These are phyloP conservation scores for Sphaerulina musiva DNA, from an alignment of 2,329 filamentous ascomycete genomes.

Conservation along the genomic window DNA sequence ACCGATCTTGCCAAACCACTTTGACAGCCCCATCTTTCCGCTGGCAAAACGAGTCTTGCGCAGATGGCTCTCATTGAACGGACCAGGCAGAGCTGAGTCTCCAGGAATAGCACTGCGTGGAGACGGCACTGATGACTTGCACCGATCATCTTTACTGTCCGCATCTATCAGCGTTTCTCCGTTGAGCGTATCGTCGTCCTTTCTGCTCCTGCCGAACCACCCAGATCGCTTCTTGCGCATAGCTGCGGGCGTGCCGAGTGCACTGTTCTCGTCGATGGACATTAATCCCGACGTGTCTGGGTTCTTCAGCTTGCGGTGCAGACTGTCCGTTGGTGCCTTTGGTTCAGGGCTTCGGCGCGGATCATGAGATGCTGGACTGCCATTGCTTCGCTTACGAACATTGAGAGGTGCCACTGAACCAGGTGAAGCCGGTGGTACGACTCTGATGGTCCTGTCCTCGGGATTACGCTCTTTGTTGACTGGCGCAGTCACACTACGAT, in stretches of 20 bases:
- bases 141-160: conserved; percentile 17
- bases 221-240: conserved; percentile 41
- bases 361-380: conserved; percentile 25
- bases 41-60: conserved; percentile 33
- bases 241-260: conserved; percentile 22
- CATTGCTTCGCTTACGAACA: conserved; percentile 45
- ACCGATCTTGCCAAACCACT: conserved; percentile 48
- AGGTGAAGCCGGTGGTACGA: conserved; percentile 50
- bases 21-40: conserved; percentile 46
- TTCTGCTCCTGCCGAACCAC: conserved; percentile 40
- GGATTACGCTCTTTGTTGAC: conserved; percentile 28
- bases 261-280: conserved; percentile 28
- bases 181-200: conserved; percentile 15
- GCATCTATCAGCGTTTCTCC: conserved; percentile 4
- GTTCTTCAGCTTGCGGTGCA: conserved; percentile 16
- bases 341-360: conserved; percentile 11
- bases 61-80: conserved; percentile 42
- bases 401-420: conserved; percentile 49
- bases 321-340: conserved; percentile 21
- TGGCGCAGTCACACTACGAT: conserved; percentile 40
- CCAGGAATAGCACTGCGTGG: conserved; percentile 28
- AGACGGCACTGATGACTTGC: conserved; percentile 24
- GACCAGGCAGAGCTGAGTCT: conserved; percentile 28
- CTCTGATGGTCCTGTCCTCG: conserved; percentile 47
- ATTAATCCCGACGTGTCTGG: conserved; percentile 21